phyloP scores from a whole-genome alignment of 495 filamentous ascomycete genomes.

The Podospora fimiseda region DNA sequence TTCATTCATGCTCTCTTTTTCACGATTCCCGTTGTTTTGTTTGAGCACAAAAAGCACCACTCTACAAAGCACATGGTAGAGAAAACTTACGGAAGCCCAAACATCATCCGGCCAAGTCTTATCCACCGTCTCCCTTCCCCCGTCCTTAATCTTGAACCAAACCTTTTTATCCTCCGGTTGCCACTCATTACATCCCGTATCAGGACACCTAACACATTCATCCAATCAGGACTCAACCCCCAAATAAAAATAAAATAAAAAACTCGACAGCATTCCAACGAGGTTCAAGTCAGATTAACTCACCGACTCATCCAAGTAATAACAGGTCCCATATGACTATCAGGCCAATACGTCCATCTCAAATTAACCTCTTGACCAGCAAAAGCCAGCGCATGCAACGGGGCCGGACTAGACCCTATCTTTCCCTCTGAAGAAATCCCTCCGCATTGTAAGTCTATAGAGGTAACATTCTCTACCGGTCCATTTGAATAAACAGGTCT shows the following conservation, averaged over 20 bases:
- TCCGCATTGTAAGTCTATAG: constrained; percentile 41
- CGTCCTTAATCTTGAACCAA: constrained; percentile 57
- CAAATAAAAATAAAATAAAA: too few species aligned
- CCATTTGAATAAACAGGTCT: constrained; percentile 40
- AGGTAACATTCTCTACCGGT: constrained; percentile 38
- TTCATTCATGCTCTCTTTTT: too few species aligned
- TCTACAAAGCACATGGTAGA: too few species aligned
- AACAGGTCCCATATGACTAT: constrained; percentile 55
- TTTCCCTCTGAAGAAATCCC: constrained; percentile 30
- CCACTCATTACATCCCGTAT: constrained; percentile 15
- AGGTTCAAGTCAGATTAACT: constrained; percentile 8
- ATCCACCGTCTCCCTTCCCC: constrained; percentile 45
- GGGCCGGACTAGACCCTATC: constrained; percentile 43
- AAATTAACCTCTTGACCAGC: constrained; percentile 51
- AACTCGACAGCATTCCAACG: background rate
- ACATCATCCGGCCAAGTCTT: constrained; percentile 30
- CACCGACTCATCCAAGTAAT: constrained; percentile 43
- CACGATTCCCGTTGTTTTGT: too few species aligned
- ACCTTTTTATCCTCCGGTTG: constrained; percentile 24
- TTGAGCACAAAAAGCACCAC: too few species aligned
- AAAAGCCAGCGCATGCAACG: constrained; percentile 43
- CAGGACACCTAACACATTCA: constrained; percentile 21
- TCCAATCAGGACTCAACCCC: too few species aligned
- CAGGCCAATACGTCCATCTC: constrained; percentile 57
- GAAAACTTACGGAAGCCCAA: constrained; percentile 17